Evolutionary conservation across 495 filamentous ascomycete genomes (phyloP).

Genomic region (Aspergillus asperescens): DNA sequence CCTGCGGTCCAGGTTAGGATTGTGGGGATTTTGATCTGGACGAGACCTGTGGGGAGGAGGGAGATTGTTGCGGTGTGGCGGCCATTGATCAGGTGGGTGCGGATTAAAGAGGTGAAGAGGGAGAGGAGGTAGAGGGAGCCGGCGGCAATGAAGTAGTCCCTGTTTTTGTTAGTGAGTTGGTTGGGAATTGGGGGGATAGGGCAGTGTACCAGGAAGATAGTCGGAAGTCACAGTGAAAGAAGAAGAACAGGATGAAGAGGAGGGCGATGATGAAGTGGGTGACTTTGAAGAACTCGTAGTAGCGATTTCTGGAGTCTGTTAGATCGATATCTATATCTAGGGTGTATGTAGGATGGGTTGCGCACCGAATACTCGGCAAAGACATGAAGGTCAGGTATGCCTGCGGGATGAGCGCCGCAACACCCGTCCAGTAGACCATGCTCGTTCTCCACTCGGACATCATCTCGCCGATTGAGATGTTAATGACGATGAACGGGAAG

Average conservation of each 20-base stretch:
- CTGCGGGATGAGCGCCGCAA: constrained; percentile 50
- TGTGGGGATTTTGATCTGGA: constrained; percentile 44
- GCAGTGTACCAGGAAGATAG: constrained; percentile 48
- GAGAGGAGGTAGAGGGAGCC: constrained; percentile 44
- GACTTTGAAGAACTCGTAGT: constrained; percentile 57
- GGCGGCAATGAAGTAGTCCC: constrained; percentile 58
- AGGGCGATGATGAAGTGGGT: constrained; percentile 48
- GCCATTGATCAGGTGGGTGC: constrained; percentile 44
- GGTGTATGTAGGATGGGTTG: background rate
- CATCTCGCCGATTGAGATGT: constrained; percentile 47
- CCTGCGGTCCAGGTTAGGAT: constrained; percentile 42
- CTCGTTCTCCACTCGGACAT: constrained; percentile 39
- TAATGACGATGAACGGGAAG: constrained; percentile 53
- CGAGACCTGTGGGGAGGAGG: constrained; percentile 35
- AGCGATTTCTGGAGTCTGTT: constrained; percentile 38
- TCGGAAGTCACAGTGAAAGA: constrained; percentile 53
- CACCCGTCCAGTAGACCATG: constrained; percentile 51
- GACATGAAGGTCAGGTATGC: constrained; percentile 51
- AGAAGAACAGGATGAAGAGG: constrained; percentile 53
- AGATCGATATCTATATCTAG: background rate
- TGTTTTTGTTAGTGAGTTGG: constrained; percentile 14
- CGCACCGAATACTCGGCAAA: constrained; percentile 44
- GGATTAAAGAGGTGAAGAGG: constrained; percentile 36
- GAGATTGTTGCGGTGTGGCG: constrained; percentile 41
- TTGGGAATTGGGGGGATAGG: background rate